These are phyloP conservation scores for Podosphaera fusca DNA, from an alignment of 2,329 filamentous ascomycete species.

Conservation along the genomic window DNA sequence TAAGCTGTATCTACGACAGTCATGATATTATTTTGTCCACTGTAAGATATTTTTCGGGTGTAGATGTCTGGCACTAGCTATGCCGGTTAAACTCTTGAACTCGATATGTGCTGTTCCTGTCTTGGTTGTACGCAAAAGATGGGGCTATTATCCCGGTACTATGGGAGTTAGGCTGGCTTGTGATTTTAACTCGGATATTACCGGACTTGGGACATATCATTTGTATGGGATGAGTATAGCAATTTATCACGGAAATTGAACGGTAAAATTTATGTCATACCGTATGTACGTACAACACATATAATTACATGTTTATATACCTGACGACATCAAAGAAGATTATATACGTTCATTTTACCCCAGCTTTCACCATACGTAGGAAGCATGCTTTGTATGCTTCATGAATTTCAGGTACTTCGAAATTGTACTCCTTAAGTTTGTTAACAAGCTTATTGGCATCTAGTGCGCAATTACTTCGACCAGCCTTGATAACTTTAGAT, in stretches of 20 bases:
- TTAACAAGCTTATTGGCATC: conserved; percentile 36
- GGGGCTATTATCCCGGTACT: neutral
- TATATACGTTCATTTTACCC: conserved; percentile 21
- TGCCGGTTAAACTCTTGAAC: neutral
- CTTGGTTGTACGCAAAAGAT: neutral
- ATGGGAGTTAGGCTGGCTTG: neutral
- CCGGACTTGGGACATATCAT: neutral
- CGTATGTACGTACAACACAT: neutral
- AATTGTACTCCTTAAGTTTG: conserved; percentile 35
- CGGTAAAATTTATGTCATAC: neutral
- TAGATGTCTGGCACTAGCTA: neutral
- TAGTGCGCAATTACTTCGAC: conserved; percentile 40
- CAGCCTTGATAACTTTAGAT: conserved; percentile 42
- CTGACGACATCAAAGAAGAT: too few species aligned
- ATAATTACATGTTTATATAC: neutral
- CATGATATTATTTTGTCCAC: neutral
- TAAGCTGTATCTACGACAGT: conserved; percentile 17
- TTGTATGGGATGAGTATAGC: neutral
- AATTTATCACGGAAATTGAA: neutral
- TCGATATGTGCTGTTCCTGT: neutral
- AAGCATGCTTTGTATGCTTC: conserved; percentile 38
- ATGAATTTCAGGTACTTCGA: conserved; percentile 36
- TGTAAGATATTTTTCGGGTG: neutral
- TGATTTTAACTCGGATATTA: neutral
- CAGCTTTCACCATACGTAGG: conserved; percentile 35